phyloP scores from a whole-genome alignment of 495 filamentous ascomycete genomes.

The Amphirosellinia nigrospora region DNA sequence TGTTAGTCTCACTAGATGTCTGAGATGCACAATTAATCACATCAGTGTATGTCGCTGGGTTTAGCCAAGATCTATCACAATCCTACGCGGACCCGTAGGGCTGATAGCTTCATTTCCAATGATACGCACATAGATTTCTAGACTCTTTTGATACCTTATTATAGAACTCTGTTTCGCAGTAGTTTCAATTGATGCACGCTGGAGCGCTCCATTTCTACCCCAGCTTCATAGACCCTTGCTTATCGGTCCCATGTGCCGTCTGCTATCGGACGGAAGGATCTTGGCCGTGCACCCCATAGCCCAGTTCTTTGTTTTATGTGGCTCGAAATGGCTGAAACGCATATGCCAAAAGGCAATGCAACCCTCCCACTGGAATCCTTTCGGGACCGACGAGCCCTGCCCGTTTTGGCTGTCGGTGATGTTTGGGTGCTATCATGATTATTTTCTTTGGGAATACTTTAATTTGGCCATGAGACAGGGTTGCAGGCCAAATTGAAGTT shows the following conservation, averaged over 20 bases:
- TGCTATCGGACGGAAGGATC: conserved; percentile 8
- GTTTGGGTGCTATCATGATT: background rate
- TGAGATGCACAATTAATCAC: background rate
- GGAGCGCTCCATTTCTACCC: background rate
- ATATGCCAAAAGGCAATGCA: background rate
- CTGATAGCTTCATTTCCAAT: background rate
- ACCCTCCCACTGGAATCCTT: background rate
- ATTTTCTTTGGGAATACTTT: background rate
- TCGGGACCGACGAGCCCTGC: background rate
- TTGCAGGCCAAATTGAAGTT: background rate
- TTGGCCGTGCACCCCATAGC: background rate
- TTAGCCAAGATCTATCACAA: conserved; percentile 1
- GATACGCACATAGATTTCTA: background rate
- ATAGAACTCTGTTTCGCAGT: background rate
- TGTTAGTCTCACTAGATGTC: background rate
- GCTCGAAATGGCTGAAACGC: background rate
- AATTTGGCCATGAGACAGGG: background rate
- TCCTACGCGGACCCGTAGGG: background rate
- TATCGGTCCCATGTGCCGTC: background rate
- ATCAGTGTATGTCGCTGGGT: background rate
- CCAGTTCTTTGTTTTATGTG: background rate
- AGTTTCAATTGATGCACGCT: background rate
- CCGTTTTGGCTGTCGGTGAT: background rate
- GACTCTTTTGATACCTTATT: conserved; percentile 5
- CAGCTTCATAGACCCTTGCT: background rate